A percentile compares a stretch with the other conserved stretches of the same genome.
These are phyloP conservation scores for Orbilia javanica DNA, from an alignment of 2,329 filamentous ascomycete species.

Conservation along the genomic window DNA sequence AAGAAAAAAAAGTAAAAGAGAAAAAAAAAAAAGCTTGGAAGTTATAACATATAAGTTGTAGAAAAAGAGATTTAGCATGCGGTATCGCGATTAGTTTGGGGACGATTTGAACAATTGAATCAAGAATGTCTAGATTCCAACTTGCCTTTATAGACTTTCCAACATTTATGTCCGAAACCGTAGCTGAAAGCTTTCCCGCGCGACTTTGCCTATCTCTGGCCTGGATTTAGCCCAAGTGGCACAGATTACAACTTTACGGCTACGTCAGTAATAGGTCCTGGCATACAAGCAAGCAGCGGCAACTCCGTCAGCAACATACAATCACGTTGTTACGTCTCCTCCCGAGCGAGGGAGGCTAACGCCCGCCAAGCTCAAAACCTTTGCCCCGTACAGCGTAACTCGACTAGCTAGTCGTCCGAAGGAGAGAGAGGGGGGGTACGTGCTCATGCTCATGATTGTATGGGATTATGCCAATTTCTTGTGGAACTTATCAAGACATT, in stretches of 20 bases:
- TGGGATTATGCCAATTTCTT: slow-evolving; percentile 3
- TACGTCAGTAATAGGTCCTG: neutral
- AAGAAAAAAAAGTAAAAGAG: neutral
- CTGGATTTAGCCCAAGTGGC: slow-evolving; percentile 17
- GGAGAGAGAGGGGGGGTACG: too few species aligned
- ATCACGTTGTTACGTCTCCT: slow-evolving; percentile 31
- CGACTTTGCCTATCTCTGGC: slow-evolving; percentile 45
- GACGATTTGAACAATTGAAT: neutral
- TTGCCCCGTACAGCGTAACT: slow-evolving; percentile 27
- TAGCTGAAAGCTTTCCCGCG: slow-evolving; percentile 34
- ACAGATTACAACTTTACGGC: neutral
- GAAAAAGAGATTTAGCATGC: neutral
- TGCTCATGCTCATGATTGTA: neutral
- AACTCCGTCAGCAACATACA: slow-evolving; percentile 14
- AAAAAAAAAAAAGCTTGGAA: neutral
- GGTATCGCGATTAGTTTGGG: neutral
- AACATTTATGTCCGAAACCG: neutral
- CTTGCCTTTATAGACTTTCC: slow-evolving; percentile 29
- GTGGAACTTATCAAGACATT: neutral
- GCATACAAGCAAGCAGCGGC: slow-evolving; percentile 13
- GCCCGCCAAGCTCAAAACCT: neutral
- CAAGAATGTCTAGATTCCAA: neutral
- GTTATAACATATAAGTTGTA: neutral
- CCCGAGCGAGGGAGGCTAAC: slow-evolving; percentile 19
- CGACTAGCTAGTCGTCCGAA: slow-evolving; percentile 3